phyloP scores from a whole-genome alignment of 768 basidiomycete species.

The Mycena alexandri region DNA sequence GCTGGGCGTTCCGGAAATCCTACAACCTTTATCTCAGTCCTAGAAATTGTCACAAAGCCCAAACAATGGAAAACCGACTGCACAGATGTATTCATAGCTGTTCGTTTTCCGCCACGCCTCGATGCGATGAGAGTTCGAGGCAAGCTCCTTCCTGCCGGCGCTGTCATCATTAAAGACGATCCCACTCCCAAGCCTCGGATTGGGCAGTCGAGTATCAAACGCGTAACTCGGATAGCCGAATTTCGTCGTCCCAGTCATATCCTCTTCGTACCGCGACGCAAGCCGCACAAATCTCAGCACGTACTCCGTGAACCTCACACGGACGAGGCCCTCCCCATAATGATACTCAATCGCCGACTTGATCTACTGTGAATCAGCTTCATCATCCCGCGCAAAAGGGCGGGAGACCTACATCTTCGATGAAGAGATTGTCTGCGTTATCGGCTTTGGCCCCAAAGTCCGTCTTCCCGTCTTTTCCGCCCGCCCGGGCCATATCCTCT shows the following conservation, averaged over 20 bases:
- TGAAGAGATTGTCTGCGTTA: conserved; percentile 85
- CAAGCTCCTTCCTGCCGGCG: conserved; percentile 75
- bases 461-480: conserved; percentile 68
- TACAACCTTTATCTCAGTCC: conserved; percentile 44
- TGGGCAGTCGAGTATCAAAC: conserved; percentile 62
- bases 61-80: conserved; percentile 56
- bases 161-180: conserved; percentile 82
- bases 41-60: conserved; percentile 11
- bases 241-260: conserved; percentile 81
- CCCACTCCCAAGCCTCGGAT: conserved; percentile 81
- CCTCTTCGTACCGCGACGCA: conserved; percentile 91
- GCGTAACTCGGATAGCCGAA: conserved; percentile 77
- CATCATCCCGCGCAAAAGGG: background rate
- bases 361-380: conserved; percentile 64
- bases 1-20: conserved; percentile 75
- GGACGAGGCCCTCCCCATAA: conserved; percentile 90
- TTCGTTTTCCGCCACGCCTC: conserved; percentile 94
- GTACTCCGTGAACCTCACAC: conserved; percentile 92
- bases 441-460: conserved; percentile 71
- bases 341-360: conserved; percentile 90
- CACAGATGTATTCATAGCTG: conserved; percentile 79
- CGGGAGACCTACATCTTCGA: conserved; percentile 85
- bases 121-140: conserved; percentile 83
- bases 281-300: conserved; percentile 88
- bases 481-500: conserved; percentile 74